Evolutionary conservation across 306 rosid genomes (phyloP), one percentile per base, ranked within the genome.

Genomic region (Boehmeria nivea): DNA sequence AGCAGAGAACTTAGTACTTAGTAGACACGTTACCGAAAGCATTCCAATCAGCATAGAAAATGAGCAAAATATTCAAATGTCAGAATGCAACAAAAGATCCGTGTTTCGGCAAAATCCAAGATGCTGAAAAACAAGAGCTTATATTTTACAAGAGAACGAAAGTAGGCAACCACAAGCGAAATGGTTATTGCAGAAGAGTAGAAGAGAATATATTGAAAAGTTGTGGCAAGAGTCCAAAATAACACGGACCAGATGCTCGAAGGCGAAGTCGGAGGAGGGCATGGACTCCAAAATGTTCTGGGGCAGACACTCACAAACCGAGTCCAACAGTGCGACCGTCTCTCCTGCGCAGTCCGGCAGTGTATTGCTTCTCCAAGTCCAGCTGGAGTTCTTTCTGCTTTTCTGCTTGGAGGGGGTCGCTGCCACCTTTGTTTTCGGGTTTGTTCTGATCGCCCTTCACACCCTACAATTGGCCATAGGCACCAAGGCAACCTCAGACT

Each of bases 391-490:
- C 99, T 69, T 64, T 85, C 88, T 91, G 80, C 81, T 81, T 83
- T 70, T 93, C 95, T 53, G 79, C 83, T 28, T 59, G 80, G 25
- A 78, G 73, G 15, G 37, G 42, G 17, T 84, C 70, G 51, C 48
- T 46, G 45, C 76, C 75, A 39, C 69, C 77, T 73, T 74, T 72
- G 59, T 74, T 66, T 69, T 71, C 43, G 18, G 77, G 65, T 26
- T 58, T 71, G 23, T 81, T 84, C 63, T 50, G 39, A 6, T 87
- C 96, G 47, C 93, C 95, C 69, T 80, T 91, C 76, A 87, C 81
- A 71, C 99, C 99, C 99, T 91, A 75, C 96, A 91, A 87, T 77
- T 91, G 78, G 96, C 93, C 98, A 91, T 82, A 82, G 95, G 96
- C 95, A 93, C 77, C 83, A 83, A 83, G 71, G 87, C 94, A 85